These are phyloP conservation scores for Coprinellus aureogranulatus DNA, from an alignment of 768 basidiomycete genomes.

Conservation along the genomic window DNA sequence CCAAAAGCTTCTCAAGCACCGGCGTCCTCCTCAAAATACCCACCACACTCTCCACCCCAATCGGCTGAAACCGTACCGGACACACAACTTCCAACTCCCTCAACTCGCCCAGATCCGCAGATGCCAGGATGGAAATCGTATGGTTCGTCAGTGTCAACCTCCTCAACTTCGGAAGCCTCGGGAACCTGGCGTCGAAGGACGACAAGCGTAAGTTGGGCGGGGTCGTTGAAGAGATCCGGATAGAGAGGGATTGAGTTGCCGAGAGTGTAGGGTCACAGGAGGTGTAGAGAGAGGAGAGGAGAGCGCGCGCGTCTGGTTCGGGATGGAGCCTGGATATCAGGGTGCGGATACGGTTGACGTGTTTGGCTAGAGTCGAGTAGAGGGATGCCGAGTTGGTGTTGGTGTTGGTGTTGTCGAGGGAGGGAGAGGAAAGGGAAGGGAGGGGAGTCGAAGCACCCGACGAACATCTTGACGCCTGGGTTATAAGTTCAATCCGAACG, in stretches of 20 bases:
- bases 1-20: slow-evolving; percentile 13
- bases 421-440: too few species aligned
- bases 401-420: too few species aligned
- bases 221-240: not conserved
- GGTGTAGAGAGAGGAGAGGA: not conserved
- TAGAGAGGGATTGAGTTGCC: not conserved
- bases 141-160: slow-evolving; percentile 20
- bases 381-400: too few species aligned
- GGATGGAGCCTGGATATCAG: too few species aligned
- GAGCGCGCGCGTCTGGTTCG: slow-evolving; percentile 8
- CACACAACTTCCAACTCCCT: slow-evolving; percentile 13
- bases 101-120: not conserved
- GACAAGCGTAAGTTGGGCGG: slow-evolving; percentile 9
- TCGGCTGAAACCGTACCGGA: slow-evolving; percentile 21
- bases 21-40: slow-evolving; percentile 17
- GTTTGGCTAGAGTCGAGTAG: too few species aligned
- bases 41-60: slow-evolving; percentile 18
- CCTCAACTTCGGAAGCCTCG: slow-evolving; percentile 6
- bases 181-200: not conserved
- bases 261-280: not conserved
- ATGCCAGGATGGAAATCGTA: slow-evolving; percentile 18
- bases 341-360: too few species aligned
- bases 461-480: not conserved
- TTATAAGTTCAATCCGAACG: slow-evolving; percentile 15
- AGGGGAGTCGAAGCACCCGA: not conserved